Percentiles rank a stretch among this genome's conserved stretches.
These are phyloP conservation scores for Giardia muris DNA, from an alignment of 208 protist species.

Conservation along the genomic window DNA sequence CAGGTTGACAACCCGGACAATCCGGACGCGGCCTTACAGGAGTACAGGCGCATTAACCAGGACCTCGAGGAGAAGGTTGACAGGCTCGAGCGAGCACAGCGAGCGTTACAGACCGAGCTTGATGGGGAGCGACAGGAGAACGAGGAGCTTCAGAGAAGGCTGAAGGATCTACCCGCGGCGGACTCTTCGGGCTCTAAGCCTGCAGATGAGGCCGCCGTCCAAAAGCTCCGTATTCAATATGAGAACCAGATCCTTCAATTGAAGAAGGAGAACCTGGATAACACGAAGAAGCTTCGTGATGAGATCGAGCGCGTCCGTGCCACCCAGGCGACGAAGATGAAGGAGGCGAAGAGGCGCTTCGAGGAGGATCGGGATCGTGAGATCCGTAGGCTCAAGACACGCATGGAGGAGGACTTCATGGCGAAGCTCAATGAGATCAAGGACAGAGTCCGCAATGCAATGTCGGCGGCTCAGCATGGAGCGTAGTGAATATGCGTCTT, in stretches of 20 bases:
- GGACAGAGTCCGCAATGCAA: too few species aligned
- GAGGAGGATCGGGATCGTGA: background rate
- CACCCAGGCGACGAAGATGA: background rate
- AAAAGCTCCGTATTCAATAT: slow-evolving; percentile 2
- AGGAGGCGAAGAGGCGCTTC: background rate
- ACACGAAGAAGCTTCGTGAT: background rate
- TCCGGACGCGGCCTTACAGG: background rate
- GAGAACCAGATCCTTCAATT: background rate
- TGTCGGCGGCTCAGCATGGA: too few species aligned
- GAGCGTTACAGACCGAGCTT: background rate
- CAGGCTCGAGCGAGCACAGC: background rate
- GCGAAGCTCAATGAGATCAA: background rate
- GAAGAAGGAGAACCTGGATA: background rate
- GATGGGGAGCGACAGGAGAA: background rate
- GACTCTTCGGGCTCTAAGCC: background rate
- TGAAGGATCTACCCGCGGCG: background rate
- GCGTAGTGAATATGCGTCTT: too few species aligned
- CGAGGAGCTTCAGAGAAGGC: background rate
- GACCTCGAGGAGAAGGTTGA: background rate
- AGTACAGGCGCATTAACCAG: background rate
- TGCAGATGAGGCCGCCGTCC: background rate
- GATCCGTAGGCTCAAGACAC: background rate
- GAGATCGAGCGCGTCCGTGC: background rate
- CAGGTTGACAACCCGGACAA: background rate
- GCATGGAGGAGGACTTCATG: background rate